Base-by-base conservation (phyloP, 345 rosid species). In the Citrus maxima region DNA sequence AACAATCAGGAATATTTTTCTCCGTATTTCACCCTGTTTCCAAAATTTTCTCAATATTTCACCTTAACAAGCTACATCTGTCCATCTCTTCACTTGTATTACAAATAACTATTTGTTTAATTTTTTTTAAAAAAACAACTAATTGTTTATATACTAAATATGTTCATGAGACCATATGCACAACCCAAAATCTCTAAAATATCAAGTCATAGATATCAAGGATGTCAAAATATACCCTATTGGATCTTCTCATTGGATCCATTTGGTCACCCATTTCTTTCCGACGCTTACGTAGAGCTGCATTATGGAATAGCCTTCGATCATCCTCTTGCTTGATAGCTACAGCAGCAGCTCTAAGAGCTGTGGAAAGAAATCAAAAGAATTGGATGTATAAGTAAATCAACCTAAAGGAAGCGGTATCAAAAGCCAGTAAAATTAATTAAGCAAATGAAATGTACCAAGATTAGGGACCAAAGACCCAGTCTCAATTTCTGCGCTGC, bases 281-380 rank as follows among this genome's bases (percentile, higher is more conserved):
- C 86, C 98, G 88, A 79, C 97, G 94, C 85, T 93, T 95, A 69
- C 99, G 91, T 71, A 91, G 90, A 78, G 98, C 82, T 71, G 98
- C 95, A 79, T 95, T 95, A 80, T 92, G 97, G 84, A 95, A 93
- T 68, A 93, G 88, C 86, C 97, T 86, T 76, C 94, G 88, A 75
- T 93, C 93, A 88, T 93, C 99, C 84, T 95, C 97, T 67, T 88
- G 97, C 89, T 89, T 95, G 71, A 93, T 88, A 76, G 98, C 92
- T 76, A 85, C 87, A 65, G 99, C 98, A 3, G 97, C 99, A 86
- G 99, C 98, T 89, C 99, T 89, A 70, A 96, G 90, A 76, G 97
- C 99, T 96, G 86, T 60, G 66, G 69, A 83, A 80, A 74, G 73
- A 51, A 68, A 66, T 25, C 46, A 4, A 10, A 27, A 25, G 70